Base-by-base conservation (phyloP, 768 basidiomycete species). In the Cubamyces sp. region DNA sequence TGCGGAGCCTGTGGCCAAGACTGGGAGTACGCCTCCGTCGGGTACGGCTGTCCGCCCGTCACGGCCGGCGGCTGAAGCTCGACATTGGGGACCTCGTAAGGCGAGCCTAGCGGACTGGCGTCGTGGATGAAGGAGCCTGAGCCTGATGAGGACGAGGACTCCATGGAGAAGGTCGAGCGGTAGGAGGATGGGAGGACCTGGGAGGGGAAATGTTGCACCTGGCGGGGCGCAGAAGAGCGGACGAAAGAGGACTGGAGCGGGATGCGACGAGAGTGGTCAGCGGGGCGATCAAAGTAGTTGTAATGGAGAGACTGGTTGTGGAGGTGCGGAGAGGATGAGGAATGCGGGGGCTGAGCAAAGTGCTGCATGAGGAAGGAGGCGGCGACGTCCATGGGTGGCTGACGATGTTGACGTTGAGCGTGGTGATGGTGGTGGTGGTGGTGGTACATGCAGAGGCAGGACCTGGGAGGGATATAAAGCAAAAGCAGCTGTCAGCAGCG, bases 141-240 rank as follows among this genome's bases (percentile, higher is more conserved):
- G 25, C 50, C 57, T 14, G 64, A 45, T 21, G 64, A 65, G 37
- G 64, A 56, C 48, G 66, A 60, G 23, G 62, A 57, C 23, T 65
- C 54, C 48, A 60, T 49, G 42, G 65, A 56, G 58, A 56, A 60
- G 3, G 60, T 57, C 41, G 57, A 57, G 55, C 60, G 61, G 47
- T 60, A 52, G 37, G 61, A 48, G 18, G 65, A 58, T 12, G 62
- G 56, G 15, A 58, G 51, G 41, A 28, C 37, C 40, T 63, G 62
- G 56, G 61, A 7, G 11, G 54, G 37, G 50, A 21, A 56, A 49
- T 54, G 40, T 23, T 57, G 62, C 28, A 63, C 48, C 41, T 63
- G 62, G 54, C 63, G 63, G 58, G 63, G 63, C 1, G 66, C 62
- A 23, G 65, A 66, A 15, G 65, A 62, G 57, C 61, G 65, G 53